Percentiles rank a stretch among this genome's conserved stretches.
Evolutionary conservation across 345 rosid genomes (phyloP).

Genomic region (Sisymbrium altissimum): DNA sequence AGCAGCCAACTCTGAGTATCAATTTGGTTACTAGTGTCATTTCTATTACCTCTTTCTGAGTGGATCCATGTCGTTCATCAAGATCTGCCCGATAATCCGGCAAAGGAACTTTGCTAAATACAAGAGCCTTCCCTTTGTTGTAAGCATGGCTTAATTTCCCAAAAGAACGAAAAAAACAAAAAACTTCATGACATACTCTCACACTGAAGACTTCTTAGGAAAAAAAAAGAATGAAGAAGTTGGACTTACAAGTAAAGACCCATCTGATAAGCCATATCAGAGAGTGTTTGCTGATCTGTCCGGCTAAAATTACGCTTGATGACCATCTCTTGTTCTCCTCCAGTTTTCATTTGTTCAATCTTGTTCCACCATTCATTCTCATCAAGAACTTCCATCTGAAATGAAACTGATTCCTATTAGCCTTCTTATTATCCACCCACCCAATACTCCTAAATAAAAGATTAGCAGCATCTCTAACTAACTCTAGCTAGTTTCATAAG

Average conservation of each 20-base stretch:
- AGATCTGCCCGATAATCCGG: slow-evolving; percentile 92
- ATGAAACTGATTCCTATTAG: background rate
- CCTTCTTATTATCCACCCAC: no score
- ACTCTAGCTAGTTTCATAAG: background rate
- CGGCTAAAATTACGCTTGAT: slow-evolving; percentile 68
- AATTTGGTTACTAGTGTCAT: background rate
- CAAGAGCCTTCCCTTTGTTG: slow-evolving; percentile 80
- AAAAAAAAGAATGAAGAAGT: background rate
- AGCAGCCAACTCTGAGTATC: background rate
- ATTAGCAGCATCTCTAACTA: no score
- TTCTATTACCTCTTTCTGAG: slow-evolving; percentile 66
- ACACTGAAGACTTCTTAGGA: background rate
- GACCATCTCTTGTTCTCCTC: slow-evolving; percentile 74
- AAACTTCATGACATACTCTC: slow-evolving; percentile 11
- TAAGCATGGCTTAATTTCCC: slow-evolving; percentile 88
- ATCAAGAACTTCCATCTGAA: slow-evolving; percentile 76
- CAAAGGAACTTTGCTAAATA: slow-evolving; percentile 88
- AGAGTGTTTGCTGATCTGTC: slow-evolving; percentile 60
- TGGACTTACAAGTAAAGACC: slow-evolving; percentile 85
- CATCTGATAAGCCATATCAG: slow-evolving; percentile 67
- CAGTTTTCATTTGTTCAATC: slow-evolving; percentile 63
- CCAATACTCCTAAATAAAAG: no score
- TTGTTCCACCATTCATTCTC: slow-evolving; percentile 86
- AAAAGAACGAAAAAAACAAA: slow-evolving; percentile 19
- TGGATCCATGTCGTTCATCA: slow-evolving; percentile 91